Evolutionary conservation across 331 rosid genomes (phyloP).

Genomic region (Dryas integrifolia): DNA sequence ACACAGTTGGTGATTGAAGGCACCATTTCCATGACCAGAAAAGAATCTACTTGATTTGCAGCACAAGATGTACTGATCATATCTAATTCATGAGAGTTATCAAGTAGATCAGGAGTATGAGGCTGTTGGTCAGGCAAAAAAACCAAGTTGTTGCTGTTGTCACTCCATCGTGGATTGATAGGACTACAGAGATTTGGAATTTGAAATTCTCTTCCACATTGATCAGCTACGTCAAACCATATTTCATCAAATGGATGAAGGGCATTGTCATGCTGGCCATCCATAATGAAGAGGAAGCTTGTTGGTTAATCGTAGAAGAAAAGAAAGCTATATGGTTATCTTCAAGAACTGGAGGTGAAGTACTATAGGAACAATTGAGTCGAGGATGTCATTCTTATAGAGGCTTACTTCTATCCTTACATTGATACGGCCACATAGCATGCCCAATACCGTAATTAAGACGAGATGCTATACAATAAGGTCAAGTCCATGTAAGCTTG

Average conservation of each 20-base stretch:
- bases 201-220: slow-evolving; percentile 18
- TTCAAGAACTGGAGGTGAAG: not conserved
- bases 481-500: not conserved
- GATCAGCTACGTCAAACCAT: slow-evolving; percentile 17
- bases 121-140: not conserved
- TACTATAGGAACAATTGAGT: not conserved
- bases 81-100: not conserved
- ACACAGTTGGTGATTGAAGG: not conserved
- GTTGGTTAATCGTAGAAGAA: not conserved
- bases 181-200: slow-evolving; percentile 14
- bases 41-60: not conserved
- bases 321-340: not conserved
- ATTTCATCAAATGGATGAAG: not conserved
- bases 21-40: slow-evolving; percentile 5
- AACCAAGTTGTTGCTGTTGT: slow-evolving; percentile 5
- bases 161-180: not conserved
- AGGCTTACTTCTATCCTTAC: not conserved
- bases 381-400: not conserved
- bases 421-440: not conserved
- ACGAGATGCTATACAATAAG: too few relatives aligned
- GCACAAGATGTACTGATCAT: not conserved
- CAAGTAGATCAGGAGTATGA: not conserved
- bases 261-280: not conserved
- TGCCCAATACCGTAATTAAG: not conserved
- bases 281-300: slow-evolving; percentile 5